A percentile compares a stretch with the other conserved stretches of the same genome.
phyloP scores from a whole-genome alignment of 2,329 filamentous ascomycete species.

The Epichloe glyceriae region DNA sequence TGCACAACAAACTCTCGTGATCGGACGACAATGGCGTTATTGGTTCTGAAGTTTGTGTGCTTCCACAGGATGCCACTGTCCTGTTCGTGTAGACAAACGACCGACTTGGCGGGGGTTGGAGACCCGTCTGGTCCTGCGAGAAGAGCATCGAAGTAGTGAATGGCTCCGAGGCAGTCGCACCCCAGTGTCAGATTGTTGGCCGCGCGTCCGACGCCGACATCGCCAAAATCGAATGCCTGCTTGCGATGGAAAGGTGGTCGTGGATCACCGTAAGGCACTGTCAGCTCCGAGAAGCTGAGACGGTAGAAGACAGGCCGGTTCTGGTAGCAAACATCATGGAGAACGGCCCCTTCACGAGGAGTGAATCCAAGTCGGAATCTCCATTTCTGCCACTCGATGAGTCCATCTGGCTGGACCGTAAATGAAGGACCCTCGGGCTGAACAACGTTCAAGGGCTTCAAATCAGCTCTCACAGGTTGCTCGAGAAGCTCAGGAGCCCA shows the following conservation, averaged over 20 bases:
- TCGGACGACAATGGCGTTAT: slow-evolving; percentile 45
- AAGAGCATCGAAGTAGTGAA: slow-evolving; percentile 49
- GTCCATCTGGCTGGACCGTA: slow-evolving; percentile 33
- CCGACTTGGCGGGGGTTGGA: slow-evolving; percentile 38
- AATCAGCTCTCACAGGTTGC: slow-evolving; percentile 31
- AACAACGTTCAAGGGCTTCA: slow-evolving; percentile 59
- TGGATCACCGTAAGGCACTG: slow-evolving; percentile 54
- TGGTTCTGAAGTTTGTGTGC: slow-evolving; percentile 56
- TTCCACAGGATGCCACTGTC: slow-evolving; percentile 62
- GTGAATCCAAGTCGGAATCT: slow-evolving; percentile 57
- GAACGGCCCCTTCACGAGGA: slow-evolving; percentile 54
- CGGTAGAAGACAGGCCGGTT: slow-evolving; percentile 53
- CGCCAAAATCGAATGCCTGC: slow-evolving; percentile 60
- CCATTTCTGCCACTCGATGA: slow-evolving; percentile 55
- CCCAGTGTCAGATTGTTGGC: slow-evolving; percentile 57
- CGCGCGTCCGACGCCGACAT: slow-evolving; percentile 50
- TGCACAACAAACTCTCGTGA: slow-evolving; percentile 52
- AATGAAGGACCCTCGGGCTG: slow-evolving; percentile 61
- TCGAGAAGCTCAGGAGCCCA: slow-evolving; percentile 39
- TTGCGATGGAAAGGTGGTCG: slow-evolving; percentile 55
- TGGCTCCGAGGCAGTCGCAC: slow-evolving; percentile 57
- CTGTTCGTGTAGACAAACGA: slow-evolving; percentile 57
- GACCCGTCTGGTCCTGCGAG: slow-evolving; percentile 40
- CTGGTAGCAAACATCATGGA: slow-evolving; percentile 59
- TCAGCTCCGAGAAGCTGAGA: slow-evolving; percentile 56